phyloP scores from a whole-genome alignment of 768 basidiomycete species.

The Kwoniella heveanensis region DNA sequence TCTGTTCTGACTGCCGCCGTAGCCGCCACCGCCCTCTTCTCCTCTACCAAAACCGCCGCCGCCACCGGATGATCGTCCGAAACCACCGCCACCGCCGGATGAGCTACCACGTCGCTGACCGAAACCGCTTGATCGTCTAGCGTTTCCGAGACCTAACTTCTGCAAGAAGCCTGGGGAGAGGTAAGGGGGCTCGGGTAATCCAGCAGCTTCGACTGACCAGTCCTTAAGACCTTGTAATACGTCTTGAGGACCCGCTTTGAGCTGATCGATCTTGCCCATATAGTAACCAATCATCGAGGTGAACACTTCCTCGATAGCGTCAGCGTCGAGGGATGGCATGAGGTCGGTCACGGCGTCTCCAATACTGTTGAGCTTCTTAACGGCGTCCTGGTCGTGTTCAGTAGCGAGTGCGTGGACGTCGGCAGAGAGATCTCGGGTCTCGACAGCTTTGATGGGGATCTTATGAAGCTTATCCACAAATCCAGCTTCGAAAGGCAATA shows the following conservation, averaged over 20 bases:
- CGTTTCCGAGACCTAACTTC: slow-evolving; percentile 57
- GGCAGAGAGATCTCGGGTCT: slow-evolving; percentile 60
- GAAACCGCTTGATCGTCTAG: slow-evolving; percentile 26
- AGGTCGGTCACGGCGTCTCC: slow-evolving; percentile 48
- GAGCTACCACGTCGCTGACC: slow-evolving; percentile 10
- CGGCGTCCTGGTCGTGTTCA: slow-evolving; percentile 61
- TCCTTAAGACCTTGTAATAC: slow-evolving; percentile 65
- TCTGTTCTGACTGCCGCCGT: background rate
- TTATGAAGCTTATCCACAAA: slow-evolving; percentile 68
- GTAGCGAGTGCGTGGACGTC: slow-evolving; percentile 61
- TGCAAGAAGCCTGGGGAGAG: slow-evolving; percentile 61
- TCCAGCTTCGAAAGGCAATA: slow-evolving; percentile 75
- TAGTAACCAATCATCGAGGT: slow-evolving; percentile 75
- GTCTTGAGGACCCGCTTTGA: slow-evolving; percentile 60
- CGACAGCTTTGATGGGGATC: slow-evolving; percentile 70
- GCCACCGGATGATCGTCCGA: slow-evolving; percentile 5
- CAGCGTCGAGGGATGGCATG: slow-evolving; percentile 58
- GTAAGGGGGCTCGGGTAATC: slow-evolving; percentile 62
- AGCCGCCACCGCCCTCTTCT: slow-evolving; percentile 5
- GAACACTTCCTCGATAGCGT: slow-evolving; percentile 66
- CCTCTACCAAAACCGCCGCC: slow-evolving; percentile 12
- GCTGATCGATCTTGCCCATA: slow-evolving; percentile 60
- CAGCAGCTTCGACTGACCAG: slow-evolving; percentile 66
- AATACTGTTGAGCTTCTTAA: slow-evolving; percentile 44
- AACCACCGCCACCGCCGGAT: slow-evolving; percentile 21